phyloP scores from a whole-genome alignment of 352 stramenopile species.

The Globisporangium cederbergense region DNA sequence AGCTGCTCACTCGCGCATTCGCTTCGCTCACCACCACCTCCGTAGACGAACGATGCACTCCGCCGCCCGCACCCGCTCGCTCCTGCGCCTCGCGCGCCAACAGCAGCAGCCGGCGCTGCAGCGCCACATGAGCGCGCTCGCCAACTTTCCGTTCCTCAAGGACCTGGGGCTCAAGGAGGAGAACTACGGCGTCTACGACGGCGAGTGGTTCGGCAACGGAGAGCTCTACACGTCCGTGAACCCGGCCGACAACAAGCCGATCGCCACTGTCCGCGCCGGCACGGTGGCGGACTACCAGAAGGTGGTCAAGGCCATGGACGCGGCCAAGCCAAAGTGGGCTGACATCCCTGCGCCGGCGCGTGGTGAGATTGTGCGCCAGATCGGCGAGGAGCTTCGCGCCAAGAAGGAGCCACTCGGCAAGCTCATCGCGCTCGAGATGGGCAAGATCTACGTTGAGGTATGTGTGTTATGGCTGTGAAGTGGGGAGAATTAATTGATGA shows the following conservation, averaged over 20 bases:
- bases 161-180: slow-evolving; percentile 80
- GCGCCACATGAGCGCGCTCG: slow-evolving; percentile 39
- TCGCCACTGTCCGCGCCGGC: slow-evolving; percentile 80
- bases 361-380: slow-evolving; percentile 91
- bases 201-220: slow-evolving; percentile 85
- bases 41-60: slow-evolving; percentile 15
- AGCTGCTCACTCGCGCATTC: slow-evolving; percentile 10
- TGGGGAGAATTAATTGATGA: too few relatives aligned
- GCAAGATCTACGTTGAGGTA: slow-evolving; percentile 91
- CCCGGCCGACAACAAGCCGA: slow-evolving; percentile 77
- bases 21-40: not conserved
- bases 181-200: slow-evolving; percentile 85
- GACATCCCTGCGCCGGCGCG: slow-evolving; percentile 82
- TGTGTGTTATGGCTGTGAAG: not conserved
- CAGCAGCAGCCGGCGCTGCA: slow-evolving; percentile 12
- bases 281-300: slow-evolving; percentile 83
- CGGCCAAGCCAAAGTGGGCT: slow-evolving; percentile 82
- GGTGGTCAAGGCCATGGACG: slow-evolving; percentile 79
- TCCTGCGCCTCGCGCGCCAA: slow-evolving; percentile 15
- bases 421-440: slow-evolving; percentile 92
- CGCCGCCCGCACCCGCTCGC: slow-evolving; percentile 8
- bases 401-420: slow-evolving; percentile 90
- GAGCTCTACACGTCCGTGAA: slow-evolving; percentile 81
- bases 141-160: slow-evolving; percentile 72
- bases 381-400: slow-evolving; percentile 84